phyloP scores from a whole-genome alignment of 495 filamentous ascomycete genomes.

The Stereocaulon alpinum region DNA sequence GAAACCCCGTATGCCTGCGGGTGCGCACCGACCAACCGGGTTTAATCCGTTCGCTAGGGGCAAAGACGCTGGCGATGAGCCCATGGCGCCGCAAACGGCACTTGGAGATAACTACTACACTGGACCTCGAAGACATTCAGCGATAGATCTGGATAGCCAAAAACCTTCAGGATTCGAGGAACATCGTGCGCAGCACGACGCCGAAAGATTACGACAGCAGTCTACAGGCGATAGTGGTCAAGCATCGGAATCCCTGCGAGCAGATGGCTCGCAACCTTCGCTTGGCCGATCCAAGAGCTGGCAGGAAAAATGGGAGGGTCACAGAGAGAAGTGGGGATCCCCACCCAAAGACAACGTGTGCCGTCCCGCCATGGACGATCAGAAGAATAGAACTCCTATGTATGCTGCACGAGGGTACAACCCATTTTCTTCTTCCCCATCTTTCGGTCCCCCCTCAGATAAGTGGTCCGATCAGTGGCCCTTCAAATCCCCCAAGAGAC shows the following conservation, averaged over 20 bases:
- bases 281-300: constrained; percentile 19
- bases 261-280: constrained; percentile 8
- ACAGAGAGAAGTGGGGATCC: constrained; percentile 1
- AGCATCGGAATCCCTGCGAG: not conserved
- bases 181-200: constrained; percentile 14
- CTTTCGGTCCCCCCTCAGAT: constrained; percentile 13
- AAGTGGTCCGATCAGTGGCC: constrained; percentile 19
- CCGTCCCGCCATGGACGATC: not conserved
- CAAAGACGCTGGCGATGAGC: constrained; percentile 11
- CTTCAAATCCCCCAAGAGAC: constrained; percentile 9
- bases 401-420: constrained; percentile 23
- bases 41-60: constrained; percentile 16
- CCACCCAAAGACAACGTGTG: constrained; percentile 7
- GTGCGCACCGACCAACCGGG: constrained; percentile 9
- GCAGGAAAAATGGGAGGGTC: constrained; percentile 16
- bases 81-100: constrained; percentile 15
- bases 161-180: constrained; percentile 17
- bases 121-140: constrained; percentile 17
- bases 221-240: not conserved
- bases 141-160: constrained; percentile 13
- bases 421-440: constrained; percentile 21
- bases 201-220: constrained; percentile 11
- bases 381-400: constrained; percentile 16
- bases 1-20: constrained; percentile 8
- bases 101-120: constrained; percentile 10